These are phyloP conservation scores for Boletus reticulatus DNA, from an alignment of 768 basidiomycete genomes.

Conservation along the genomic window DNA sequence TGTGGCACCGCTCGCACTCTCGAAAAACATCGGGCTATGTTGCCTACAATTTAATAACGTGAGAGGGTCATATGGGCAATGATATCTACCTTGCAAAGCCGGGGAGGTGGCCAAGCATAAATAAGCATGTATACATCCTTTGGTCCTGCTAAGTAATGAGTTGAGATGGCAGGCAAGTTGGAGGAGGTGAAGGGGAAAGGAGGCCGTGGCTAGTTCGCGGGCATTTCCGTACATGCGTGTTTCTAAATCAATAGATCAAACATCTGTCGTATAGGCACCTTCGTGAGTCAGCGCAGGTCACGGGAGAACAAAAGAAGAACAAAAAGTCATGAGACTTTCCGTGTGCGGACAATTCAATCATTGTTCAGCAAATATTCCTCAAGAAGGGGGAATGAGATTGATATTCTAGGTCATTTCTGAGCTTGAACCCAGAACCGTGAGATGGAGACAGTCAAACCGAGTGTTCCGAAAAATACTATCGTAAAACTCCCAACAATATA, in stretches of 20 bases:
- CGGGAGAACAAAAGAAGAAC: constrained; percentile 1
- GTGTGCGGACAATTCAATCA: constrained; percentile 8
- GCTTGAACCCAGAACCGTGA: constrained; percentile 15
- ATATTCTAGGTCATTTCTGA: constrained; percentile 6
- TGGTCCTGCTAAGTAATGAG: neutral
- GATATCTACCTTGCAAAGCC: neutral
- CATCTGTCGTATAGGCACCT: neutral
- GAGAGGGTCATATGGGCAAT: neutral
- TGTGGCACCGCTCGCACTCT: neutral
- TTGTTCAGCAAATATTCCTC: neutral
- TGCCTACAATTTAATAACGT: neutral
- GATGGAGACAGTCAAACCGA: constrained; percentile 5
- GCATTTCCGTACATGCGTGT: constrained; percentile 13
- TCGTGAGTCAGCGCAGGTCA: constrained; percentile 12
- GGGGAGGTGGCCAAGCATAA: neutral
- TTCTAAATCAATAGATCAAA: constrained; percentile 10
- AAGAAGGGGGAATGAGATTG: neutral
- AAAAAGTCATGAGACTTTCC: neutral
- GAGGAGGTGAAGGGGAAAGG: neutral
- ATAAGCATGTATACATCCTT: too few relatives aligned
- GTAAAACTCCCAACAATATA: neutral
- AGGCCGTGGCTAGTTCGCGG: constrained; percentile 11
- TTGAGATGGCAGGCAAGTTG: neutral
- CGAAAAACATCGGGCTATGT: neutral
- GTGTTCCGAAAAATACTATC: neutral